phyloP scores from a whole-genome alignment of 305 asterid genomes.

The Fraxinus sp. region DNA sequence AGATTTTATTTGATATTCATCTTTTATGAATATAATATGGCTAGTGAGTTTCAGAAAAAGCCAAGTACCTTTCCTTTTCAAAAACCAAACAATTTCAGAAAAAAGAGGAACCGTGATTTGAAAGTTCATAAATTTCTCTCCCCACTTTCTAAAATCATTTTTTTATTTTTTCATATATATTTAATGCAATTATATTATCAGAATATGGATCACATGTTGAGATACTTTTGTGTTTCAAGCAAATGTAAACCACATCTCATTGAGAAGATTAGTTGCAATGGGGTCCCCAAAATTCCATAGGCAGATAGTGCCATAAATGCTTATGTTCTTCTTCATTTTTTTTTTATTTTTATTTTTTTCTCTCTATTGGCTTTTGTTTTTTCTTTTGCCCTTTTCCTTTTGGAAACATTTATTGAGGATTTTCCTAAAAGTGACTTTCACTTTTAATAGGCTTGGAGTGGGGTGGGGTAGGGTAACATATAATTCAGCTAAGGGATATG shows the following conservation, averaged over 20 bases:
- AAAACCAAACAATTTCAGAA: constrained; percentile 15
- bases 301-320: constrained; percentile 39
- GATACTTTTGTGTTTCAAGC: constrained; percentile 43
- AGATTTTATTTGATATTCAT: background rate
- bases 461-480: background rate
- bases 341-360: background rate
- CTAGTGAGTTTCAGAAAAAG: background rate
- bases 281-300: constrained; percentile 41
- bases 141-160: background rate
- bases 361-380: constrained; percentile 13
- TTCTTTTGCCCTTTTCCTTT: constrained; percentile 26
- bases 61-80: constrained; percentile 23
- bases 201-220: constrained; percentile 33
- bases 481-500: background rate
- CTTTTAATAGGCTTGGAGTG: background rate
- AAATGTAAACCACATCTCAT: constrained; percentile 45
- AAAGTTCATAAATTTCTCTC: background rate
- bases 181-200: background rate
- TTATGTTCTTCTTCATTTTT: constrained; percentile 58
- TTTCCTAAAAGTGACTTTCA: constrained; percentile 25
- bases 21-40: background rate
- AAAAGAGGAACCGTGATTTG: constrained; percentile 17
- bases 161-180: background rate
- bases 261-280: constrained; percentile 23
- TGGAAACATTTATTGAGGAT: constrained; percentile 19